Conservation (phyloP, 1,139 yeast genomes). For the Hansenula sp. region DNA sequence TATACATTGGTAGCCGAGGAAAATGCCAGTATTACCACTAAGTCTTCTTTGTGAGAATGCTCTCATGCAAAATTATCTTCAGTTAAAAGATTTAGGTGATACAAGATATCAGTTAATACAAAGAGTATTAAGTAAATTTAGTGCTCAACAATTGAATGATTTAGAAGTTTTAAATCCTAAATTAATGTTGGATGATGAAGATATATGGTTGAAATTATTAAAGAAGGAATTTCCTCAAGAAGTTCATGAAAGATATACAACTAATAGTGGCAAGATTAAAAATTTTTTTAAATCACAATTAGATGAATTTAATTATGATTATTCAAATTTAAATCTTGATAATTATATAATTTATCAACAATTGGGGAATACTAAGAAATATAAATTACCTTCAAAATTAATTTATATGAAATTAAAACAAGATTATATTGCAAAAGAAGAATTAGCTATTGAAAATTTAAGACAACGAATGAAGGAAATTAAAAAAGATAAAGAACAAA, state of each 20-base stretch:
- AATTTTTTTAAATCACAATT: constrained; percentile 16
- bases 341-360: constrained; percentile 13
- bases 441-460: constrained; percentile 45
- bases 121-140: constrained; percentile 40
- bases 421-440: constrained; percentile 43
- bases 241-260: constrained; percentile 14
- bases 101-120: constrained; percentile 45
- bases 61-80: constrained; percentile 13
- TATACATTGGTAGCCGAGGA: no score
- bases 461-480: constrained; percentile 40
- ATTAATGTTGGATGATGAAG: constrained; percentile 45
- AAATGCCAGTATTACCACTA: constrained; percentile 12
- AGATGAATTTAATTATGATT: constrained; percentile 10
- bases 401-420: constrained; percentile 38
- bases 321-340: constrained; percentile 10
- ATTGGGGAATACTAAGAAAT: constrained; percentile 17
- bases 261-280: constrained; percentile 11
- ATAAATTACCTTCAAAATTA: constrained; percentile 31
- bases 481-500: constrained; percentile 39
- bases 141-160: constrained; percentile 40
- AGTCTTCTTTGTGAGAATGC: constrained; percentile 18
- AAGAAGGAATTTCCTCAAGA: constrained; percentile 45
- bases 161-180: constrained; percentile 42
- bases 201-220: constrained; percentile 43
- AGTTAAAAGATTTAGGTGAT: constrained; percentile 35